These are phyloP conservation scores for Tanozyma kutaoensis DNA, from an alignment of 805 yeast genomes.

Conservation along the genomic window DNA sequence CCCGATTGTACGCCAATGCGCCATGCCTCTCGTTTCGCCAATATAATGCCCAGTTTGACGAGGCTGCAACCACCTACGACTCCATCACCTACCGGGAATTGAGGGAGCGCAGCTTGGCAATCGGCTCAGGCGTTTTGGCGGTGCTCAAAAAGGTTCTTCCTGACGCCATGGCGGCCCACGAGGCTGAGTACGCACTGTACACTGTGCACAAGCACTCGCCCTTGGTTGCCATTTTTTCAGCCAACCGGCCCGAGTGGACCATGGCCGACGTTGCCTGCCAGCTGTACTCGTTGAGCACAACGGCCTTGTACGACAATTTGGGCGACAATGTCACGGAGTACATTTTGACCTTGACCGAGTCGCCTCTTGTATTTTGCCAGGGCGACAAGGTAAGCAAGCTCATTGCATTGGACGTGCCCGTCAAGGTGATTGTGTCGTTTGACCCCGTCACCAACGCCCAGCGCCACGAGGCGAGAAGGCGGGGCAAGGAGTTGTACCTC, in stretches of 20 bases:
- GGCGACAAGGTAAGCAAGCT: constrained; percentile 6
- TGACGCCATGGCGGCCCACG: constrained; percentile 1
- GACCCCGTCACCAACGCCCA: neutral
- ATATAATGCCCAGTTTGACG: constrained; percentile 17
- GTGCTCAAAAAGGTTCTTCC: constrained; percentile 14
- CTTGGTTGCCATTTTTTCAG: constrained; percentile 9
- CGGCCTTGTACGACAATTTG: constrained; percentile 10
- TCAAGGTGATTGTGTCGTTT: constrained; percentile 1
- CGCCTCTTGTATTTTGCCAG: constrained; percentile 7
- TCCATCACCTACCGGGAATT: constrained; percentile 30
- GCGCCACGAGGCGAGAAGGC: neutral
- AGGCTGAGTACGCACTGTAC: neutral
- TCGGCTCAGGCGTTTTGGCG: constrained; percentile 41
- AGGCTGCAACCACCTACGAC: constrained; percentile 19
- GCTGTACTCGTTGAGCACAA: constrained; percentile 8
- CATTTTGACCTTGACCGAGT: constrained; percentile 7
- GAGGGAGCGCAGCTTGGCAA: constrained; percentile 25
- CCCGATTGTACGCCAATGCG: constrained; percentile 8
- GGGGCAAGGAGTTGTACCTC: constrained; percentile 13
- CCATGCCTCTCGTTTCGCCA: constrained; percentile 26
- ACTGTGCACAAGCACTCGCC: constrained; percentile 5
- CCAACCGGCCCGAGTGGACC: constrained; percentile 9
- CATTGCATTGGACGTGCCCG: no score
- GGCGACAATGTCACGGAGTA: constrained; percentile 9
- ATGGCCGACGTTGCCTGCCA: constrained; percentile 6